These are phyloP conservation scores for Pistacia atlantica DNA, from an alignment of 345 rosid species.

Conservation along the genomic window DNA sequence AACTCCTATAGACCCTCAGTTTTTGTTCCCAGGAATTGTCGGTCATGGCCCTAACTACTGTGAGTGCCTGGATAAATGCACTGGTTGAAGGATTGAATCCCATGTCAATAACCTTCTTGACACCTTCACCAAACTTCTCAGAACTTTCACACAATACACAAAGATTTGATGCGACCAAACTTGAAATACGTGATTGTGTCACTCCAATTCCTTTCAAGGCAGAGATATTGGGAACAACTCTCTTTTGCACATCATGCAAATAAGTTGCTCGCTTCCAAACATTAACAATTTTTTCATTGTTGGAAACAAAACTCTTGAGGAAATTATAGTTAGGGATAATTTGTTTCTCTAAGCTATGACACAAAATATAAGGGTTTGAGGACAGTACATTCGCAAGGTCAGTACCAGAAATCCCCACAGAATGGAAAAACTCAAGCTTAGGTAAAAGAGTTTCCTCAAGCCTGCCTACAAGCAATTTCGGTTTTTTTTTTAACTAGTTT, in stretches of 20 bases:
- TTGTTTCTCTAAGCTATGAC: slow-evolving; percentile 2
- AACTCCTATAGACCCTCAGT: slow-evolving; percentile 12
- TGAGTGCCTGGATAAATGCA: slow-evolving; percentile 27
- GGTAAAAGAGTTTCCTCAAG: slow-evolving; percentile 8
- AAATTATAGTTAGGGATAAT: slow-evolving; percentile 19
- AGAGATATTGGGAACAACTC: slow-evolving; percentile 23
- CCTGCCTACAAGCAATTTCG: neutral
- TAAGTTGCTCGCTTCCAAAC: neutral
- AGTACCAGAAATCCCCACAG: slow-evolving; percentile 15
- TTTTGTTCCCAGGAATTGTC: slow-evolving; percentile 27
- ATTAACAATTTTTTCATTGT: neutral
- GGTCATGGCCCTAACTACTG: neutral
- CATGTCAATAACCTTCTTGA: slow-evolving; percentile 22
- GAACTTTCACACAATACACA: neutral
- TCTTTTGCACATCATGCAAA: slow-evolving; percentile 12
- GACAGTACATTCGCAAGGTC: slow-evolving; percentile 16
- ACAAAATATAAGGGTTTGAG: neutral
- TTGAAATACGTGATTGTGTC: slow-evolving; percentile 16
- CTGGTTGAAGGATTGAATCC: slow-evolving; percentile 32
- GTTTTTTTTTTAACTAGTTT: neutral
- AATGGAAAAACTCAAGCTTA: slow-evolving; percentile 23
- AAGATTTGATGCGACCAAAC: slow-evolving; percentile 9
- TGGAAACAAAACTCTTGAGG: slow-evolving; percentile 1
- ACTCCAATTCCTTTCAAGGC: slow-evolving; percentile 25
- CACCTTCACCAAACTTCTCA: slow-evolving; percentile 17